A percentile compares a stretch with the other conserved stretches of the same genome.
Conservation (phyloP, 345 rosid genomes). For the Turnera subulata region DNA sequence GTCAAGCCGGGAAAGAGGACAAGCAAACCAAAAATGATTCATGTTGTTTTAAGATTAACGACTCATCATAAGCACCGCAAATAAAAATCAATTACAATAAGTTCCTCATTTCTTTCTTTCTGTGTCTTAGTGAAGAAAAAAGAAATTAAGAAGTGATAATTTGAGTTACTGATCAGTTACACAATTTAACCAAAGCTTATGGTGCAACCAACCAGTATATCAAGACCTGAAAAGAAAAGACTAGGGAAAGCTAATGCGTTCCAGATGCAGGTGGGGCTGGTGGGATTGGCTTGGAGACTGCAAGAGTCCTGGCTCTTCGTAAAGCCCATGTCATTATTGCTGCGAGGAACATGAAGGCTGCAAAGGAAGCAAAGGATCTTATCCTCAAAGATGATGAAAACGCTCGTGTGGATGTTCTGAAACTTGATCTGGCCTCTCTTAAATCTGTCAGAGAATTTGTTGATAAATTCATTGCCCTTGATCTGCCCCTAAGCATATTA, state of each 20-base stretch:
- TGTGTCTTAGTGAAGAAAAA: neutral
- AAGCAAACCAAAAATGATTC: too few species aligned
- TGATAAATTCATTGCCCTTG: conserved; percentile 42
- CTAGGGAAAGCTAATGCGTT: neutral
- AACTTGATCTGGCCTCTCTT: conserved; percentile 56
- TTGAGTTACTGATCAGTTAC: neutral
- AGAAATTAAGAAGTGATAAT: neutral
- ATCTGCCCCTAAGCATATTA: conserved; percentile 69
- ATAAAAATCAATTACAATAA: too few species aligned
- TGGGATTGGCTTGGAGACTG: conserved; percentile 90
- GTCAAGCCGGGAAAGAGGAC: too few species aligned
- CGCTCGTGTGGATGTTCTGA: conserved; percentile 50
- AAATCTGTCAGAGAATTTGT: conserved; percentile 53
- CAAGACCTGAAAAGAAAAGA: too few species aligned
- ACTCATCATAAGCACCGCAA: too few species aligned
- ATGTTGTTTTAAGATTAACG: too few species aligned
- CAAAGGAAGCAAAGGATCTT: conserved; percentile 49
- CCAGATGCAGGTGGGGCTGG: conserved; percentile 68
- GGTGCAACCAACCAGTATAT: too few species aligned
- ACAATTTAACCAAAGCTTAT: neutral
- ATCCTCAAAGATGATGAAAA: conserved; percentile 34
- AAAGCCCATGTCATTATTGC: conserved; percentile 73
- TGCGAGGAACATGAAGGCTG: conserved; percentile 75
- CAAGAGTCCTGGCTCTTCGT: conserved; percentile 66
- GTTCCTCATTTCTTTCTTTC: neutral